phyloP scores from a whole-genome alignment of 305 asterid genomes.

The Solanum aculeatissimum region DNA sequence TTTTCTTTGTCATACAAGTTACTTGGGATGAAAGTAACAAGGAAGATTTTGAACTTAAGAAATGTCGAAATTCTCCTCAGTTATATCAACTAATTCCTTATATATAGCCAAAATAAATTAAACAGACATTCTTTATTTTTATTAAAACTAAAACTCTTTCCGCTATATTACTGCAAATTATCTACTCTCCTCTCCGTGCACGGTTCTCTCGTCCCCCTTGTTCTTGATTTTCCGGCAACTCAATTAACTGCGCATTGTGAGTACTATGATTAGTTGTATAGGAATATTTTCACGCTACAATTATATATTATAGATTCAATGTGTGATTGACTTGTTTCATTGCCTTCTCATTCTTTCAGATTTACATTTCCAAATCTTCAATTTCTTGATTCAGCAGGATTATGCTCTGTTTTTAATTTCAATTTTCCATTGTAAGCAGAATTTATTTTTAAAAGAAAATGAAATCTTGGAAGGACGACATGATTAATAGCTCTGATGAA shows the following conservation, averaged over 20 bases:
- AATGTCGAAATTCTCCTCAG: background rate
- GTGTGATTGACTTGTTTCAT: background rate
- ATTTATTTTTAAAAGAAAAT: background rate
- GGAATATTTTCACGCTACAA: too few relatives aligned
- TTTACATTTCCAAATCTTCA: background rate
- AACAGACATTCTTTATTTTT: background rate
- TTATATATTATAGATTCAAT: background rate
- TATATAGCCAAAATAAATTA: background rate
- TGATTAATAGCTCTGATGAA: background rate
- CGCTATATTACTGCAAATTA: too few relatives aligned
- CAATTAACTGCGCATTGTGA: background rate
- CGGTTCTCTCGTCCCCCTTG: background rate
- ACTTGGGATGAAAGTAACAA: background rate
- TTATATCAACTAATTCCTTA: background rate
- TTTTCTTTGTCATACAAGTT: background rate
- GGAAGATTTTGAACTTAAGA: background rate
- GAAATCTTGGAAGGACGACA: background rate
- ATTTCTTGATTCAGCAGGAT: background rate
- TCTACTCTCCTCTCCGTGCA: too few relatives aligned
- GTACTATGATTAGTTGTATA: background rate
- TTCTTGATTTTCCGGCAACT: background rate
- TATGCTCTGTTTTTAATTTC: background rate
- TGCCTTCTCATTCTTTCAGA: background rate
- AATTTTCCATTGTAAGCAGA: background rate
- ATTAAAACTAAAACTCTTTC: background rate